These are phyloP conservation scores for Vicia faba DNA, from an alignment of 306 rosid genomes.

Conservation along the genomic window DNA sequence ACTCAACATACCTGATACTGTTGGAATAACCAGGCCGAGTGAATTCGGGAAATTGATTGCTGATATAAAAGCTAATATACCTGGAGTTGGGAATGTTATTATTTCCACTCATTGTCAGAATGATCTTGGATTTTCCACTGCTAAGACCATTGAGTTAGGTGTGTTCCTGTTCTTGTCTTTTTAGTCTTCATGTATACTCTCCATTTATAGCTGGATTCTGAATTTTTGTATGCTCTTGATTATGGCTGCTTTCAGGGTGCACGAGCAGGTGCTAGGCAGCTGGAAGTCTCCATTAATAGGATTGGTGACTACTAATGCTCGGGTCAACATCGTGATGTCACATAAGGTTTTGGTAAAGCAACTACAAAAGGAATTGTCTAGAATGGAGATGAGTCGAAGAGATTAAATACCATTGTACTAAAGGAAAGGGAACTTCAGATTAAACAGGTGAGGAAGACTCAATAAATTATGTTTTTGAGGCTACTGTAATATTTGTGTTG, in stretches of 20 bases:
- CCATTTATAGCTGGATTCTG: background rate
- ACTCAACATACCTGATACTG: slow-evolving; percentile 95
- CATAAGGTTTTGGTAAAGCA: slow-evolving; percentile 87
- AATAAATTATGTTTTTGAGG: slow-evolving; percentile 18
- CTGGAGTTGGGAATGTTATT: too few species aligned
- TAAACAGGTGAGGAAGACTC: slow-evolving; percentile 63
- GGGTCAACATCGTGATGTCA: slow-evolving; percentile 70
- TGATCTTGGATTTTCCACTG: too few species aligned
- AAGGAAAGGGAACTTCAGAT: slow-evolving; percentile 78
- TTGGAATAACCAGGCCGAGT: slow-evolving; percentile 68
- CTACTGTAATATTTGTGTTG: background rate
- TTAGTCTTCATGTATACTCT: background rate
- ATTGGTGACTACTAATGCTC: slow-evolving; percentile 88
- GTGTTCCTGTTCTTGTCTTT: background rate
- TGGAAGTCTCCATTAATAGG: slow-evolving; percentile 96
- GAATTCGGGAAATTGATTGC: slow-evolving; percentile 78
- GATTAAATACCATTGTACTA: slow-evolving; percentile 48
- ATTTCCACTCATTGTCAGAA: too few species aligned
- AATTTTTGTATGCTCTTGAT: slow-evolving; percentile 29
- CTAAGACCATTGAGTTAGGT: slow-evolving; percentile 77
- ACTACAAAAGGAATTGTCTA: slow-evolving; percentile 69
- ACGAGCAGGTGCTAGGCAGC: slow-evolving; percentile 94
- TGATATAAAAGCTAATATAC: too few species aligned
- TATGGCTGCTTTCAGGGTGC: too few species aligned
- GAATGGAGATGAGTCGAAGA: slow-evolving; percentile 68